A percentile compares a stretch with the other conserved stretches of the same genome.
Conservation (phyloP, 2,329 filamentous ascomycete genomes). For the Cercospora janseana region DNA sequence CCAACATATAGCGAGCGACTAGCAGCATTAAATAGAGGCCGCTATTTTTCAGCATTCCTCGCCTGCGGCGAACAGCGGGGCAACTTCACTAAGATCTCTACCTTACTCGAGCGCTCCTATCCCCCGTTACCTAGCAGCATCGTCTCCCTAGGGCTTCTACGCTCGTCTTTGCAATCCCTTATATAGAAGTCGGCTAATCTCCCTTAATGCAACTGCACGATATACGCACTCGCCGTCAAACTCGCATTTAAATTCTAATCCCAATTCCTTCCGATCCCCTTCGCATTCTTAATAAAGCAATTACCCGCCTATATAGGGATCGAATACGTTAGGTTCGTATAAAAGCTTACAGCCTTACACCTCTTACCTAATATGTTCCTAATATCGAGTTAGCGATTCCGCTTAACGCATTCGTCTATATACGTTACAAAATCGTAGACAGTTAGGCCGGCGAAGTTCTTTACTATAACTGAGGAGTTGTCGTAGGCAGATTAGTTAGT, state of each 20-base stretch:
- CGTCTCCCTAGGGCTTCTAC: too few relatives aligned
- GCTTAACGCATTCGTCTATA: slow-evolving; percentile 14
- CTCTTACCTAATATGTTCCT: slow-evolving; percentile 12
- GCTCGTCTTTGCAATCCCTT: too few relatives aligned
- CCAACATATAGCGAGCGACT: too few relatives aligned
- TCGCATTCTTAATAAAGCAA: slow-evolving; percentile 17
- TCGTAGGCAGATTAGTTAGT: slow-evolving; percentile 16
- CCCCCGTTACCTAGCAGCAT: too few relatives aligned
- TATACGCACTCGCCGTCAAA: slow-evolving; percentile 14
- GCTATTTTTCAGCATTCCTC: too few relatives aligned
- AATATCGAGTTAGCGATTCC: slow-evolving; percentile 11
- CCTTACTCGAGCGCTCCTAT: too few relatives aligned
- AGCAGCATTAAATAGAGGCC: too few relatives aligned
- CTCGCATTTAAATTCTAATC: slow-evolving; percentile 13
- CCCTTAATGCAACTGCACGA: slow-evolving; percentile 6
- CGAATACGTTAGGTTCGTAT: slow-evolving; percentile 14
- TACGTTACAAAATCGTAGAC: slow-evolving; percentile 14
- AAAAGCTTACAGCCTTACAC: slow-evolving; percentile 12
- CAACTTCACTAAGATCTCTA: too few relatives aligned
- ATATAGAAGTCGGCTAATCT: too few relatives aligned
- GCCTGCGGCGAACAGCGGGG: too few relatives aligned
- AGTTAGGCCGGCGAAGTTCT: slow-evolving; percentile 14
- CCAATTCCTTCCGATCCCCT: slow-evolving; percentile 15
- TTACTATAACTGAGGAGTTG: slow-evolving; percentile 14
- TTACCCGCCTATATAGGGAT: slow-evolving; percentile 15